These are phyloP conservation scores for Dorcoceras hygrometricum DNA, from an alignment of 257 asterid genomes.

Conservation along the genomic window DNA sequence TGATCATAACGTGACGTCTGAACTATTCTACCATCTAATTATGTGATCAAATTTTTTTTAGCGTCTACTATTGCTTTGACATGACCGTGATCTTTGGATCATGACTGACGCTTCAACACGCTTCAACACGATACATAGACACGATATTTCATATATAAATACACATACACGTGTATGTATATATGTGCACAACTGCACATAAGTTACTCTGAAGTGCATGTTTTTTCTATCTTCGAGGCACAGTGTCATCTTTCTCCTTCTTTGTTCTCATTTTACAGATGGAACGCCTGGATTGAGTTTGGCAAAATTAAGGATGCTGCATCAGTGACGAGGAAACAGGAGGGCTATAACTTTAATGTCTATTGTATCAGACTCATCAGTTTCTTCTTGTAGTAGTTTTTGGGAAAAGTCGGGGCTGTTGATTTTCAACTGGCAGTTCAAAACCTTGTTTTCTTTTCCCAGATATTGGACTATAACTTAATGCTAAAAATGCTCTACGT, in stretches of 20 bases:
- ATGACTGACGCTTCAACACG: background rate
- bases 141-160: no score
- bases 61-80: no score
- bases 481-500: background rate
- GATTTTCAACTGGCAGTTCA: background rate
- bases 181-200: background rate
- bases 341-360: background rate
- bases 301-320: background rate
- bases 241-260: no score
- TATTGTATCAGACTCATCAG: background rate
- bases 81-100: no score
- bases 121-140: background rate
- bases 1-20: no score
- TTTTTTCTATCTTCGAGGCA: background rate
- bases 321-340: background rate
- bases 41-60: no score
- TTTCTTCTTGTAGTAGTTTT: no score
- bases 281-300: constrained; percentile 60
- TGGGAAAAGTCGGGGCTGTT: background rate
- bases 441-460: background rate
- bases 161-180: no score
- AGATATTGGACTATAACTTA: background rate
- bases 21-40: no score
- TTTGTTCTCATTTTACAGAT: constrained; percentile 40
- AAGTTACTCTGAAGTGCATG: background rate